Conservation (phyloP, 345 rosid species). For the Brassica juncea region DNA sequence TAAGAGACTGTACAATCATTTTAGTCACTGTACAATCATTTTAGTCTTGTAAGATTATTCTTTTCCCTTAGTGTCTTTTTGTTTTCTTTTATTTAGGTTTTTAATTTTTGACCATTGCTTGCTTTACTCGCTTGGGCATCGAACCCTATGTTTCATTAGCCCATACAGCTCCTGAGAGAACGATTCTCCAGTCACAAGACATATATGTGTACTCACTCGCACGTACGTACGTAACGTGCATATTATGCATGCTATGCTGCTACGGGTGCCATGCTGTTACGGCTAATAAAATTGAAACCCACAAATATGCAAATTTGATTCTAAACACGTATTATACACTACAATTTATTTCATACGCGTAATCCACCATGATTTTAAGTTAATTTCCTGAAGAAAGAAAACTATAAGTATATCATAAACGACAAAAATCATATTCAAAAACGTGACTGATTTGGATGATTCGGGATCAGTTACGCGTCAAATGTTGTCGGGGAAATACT, state of each 20-base stretch:
- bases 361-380: background rate
- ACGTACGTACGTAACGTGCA: background rate
- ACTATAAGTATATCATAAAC: background rate
- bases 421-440: background rate
- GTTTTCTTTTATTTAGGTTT: background rate
- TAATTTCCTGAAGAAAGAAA: background rate
- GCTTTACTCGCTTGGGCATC: background rate
- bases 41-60: background rate
- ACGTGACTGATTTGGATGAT: slow-evolving; percentile 16
- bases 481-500: background rate
- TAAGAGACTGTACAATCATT: too few relatives aligned
- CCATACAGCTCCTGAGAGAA: background rate
- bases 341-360: background rate
- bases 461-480: background rate
- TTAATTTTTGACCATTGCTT: background rate
- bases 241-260: background rate
- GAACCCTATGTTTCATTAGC: background rate
- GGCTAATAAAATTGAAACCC: background rate
- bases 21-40: too few relatives aligned
- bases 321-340: background rate
- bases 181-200: background rate
- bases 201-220: background rate
- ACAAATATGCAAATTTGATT: background rate
- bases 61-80: background rate
- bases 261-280: background rate